Conservation (phyloP, 768 basidiomycete species). For the Calocera viscosa region DNA sequence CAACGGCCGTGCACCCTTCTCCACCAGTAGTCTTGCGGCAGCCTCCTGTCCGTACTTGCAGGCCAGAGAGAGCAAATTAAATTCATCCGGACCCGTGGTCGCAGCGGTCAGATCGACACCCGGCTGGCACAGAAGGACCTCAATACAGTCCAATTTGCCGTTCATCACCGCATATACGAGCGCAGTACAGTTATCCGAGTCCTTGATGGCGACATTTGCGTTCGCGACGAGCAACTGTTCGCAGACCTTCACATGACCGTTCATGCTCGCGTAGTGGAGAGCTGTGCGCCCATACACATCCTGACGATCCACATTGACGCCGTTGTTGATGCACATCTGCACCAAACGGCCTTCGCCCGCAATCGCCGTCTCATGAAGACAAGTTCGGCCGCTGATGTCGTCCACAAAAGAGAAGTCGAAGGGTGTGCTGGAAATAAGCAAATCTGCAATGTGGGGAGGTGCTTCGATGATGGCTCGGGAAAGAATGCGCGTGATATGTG, state of each 20-base stretch:
- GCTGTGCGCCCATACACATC: conserved; percentile 90
- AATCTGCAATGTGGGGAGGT: conserved; percentile 53
- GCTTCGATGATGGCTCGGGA: conserved; percentile 88
- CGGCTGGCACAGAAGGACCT: conserved; percentile 64
- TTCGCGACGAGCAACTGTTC: conserved; percentile 57
- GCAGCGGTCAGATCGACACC: conserved; percentile 50
- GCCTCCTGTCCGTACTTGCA: conserved; percentile 80
- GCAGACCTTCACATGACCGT: conserved; percentile 69
- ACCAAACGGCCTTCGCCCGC: conserved; percentile 69
- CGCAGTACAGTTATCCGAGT: conserved; percentile 91
- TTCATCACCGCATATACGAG: conserved; percentile 83
- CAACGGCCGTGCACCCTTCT: conserved; percentile 61
- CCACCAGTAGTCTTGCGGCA: conserved; percentile 63
- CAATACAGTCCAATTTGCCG: conserved; percentile 72
- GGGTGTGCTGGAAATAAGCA: conserved; percentile 56
- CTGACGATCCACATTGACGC: conserved; percentile 54
- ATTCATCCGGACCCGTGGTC: conserved; percentile 38
- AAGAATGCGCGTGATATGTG: conserved; percentile 75
- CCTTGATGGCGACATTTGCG: conserved; percentile 50
- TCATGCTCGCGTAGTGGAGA: conserved; percentile 91
- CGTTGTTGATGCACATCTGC: conserved; percentile 61
- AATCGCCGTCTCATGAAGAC: conserved; percentile 86
- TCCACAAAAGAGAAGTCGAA: conserved; percentile 90
- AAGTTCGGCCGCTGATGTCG: conserved; percentile 91
- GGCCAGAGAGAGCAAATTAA: conserved; percentile 55